A percentile compares a stretch with the other conserved stretches of the same genome.
These are phyloP conservation scores for Gomphus sp. DNA, from an alignment of 1,284 basidiomycete species.

Conservation along the genomic window DNA sequence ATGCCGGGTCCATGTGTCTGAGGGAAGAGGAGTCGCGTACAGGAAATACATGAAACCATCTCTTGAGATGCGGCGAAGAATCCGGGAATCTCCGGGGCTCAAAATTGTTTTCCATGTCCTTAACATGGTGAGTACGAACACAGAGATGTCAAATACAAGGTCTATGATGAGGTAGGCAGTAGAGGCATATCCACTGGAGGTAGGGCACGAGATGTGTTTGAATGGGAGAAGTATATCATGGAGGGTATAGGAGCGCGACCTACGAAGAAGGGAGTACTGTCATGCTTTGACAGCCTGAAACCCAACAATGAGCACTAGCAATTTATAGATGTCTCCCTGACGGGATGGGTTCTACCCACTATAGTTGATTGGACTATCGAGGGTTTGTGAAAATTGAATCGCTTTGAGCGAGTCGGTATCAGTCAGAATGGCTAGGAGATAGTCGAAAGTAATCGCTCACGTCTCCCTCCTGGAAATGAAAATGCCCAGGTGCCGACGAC, in stretches of 20 bases:
- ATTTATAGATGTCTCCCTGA: not conserved
- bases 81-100: no score
- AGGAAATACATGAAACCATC: no score
- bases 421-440: not conserved
- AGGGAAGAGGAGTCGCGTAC: no score
- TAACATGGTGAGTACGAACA: not conserved
- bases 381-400: not conserved
- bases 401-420: not conserved
- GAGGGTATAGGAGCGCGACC: not conserved
- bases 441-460: not conserved
- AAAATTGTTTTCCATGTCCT: no score
- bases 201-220: not conserved
- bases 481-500: not conserved
- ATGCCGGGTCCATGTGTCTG: no score
- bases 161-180: not conserved
- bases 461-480: slow-evolving; percentile 1
- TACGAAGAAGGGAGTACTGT: not conserved
- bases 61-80: no score
- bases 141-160: slow-evolving; percentile 1
- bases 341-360: not conserved
- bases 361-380: not conserved
- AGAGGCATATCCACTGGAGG: not conserved
- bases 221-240: not conserved
- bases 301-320: no score
- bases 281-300: no score